phyloP scores from a whole-genome alignment of 2,329 filamentous ascomycete species.

The Cryoendolithus antarcticus region DNA sequence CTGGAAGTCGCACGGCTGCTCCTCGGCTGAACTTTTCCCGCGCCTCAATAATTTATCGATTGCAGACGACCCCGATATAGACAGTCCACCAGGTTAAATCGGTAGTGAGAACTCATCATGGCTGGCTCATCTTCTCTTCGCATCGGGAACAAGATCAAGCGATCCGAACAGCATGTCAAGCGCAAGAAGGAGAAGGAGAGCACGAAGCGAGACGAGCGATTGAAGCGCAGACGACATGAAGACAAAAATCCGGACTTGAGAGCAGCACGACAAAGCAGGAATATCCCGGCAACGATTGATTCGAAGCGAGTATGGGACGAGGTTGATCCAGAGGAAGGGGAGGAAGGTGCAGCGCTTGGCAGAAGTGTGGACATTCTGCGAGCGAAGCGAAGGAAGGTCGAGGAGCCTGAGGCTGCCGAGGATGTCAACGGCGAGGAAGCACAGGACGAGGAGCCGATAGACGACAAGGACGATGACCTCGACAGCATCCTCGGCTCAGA shows the following conservation, averaged over 20 bases:
- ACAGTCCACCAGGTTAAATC: no score
- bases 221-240: slow-evolving; percentile 73
- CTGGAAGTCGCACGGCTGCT: no score
- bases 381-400: slow-evolving; percentile 33
- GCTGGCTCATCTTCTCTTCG: slow-evolving; percentile 14
- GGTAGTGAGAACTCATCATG: neutral
- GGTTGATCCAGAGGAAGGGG: slow-evolving; percentile 30
- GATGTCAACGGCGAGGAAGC: slow-evolving; percentile 21
- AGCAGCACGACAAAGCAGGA: slow-evolving; percentile 60
- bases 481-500: slow-evolving; percentile 72
- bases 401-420: slow-evolving; percentile 17
- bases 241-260: slow-evolving; percentile 66
- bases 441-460: slow-evolving; percentile 6
- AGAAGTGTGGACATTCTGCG: slow-evolving; percentile 33
- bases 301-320: slow-evolving; percentile 79
- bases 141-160: slow-evolving; percentile 50
- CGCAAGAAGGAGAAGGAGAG: slow-evolving; percentile 67
- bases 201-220: slow-evolving; percentile 62
- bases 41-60: no score
- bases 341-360: slow-evolving; percentile 21
- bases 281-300: slow-evolving; percentile 71
- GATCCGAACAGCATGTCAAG: slow-evolving; percentile 66
- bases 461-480: slow-evolving; percentile 43
- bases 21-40: no score
- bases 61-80: no score